Conservation (phyloP, 1,284 basidiomycete species). For the Thecaphora frezii region DNA sequence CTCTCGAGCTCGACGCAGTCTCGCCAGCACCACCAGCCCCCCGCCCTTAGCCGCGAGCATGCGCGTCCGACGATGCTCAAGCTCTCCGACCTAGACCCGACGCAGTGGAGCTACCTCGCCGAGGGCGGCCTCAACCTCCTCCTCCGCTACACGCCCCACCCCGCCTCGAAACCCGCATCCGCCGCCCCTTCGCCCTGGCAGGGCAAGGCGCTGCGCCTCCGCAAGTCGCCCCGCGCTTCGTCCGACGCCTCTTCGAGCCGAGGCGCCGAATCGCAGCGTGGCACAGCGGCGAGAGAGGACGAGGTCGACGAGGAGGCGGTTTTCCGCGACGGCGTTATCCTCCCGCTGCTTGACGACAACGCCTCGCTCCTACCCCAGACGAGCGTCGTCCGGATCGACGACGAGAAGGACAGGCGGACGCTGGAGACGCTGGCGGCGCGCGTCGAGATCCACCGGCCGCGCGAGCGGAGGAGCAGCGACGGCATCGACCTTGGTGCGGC, state of each 20-base stretch:
- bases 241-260: not conserved
- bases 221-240: slow-evolving; percentile 6
- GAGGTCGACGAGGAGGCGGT: slow-evolving; percentile 13
- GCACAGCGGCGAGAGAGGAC: too few relatives aligned
- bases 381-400: slow-evolving; percentile 10
- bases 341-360: slow-evolving; percentile 16
- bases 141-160: slow-evolving; percentile 18
- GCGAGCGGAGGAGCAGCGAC: slow-evolving; percentile 11
- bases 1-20: slow-evolving; percentile 27
- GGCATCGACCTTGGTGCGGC: slow-evolving; percentile 20
- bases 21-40: slow-evolving; percentile 10
- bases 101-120: slow-evolving; percentile 31
- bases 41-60: slow-evolving; percentile 1
- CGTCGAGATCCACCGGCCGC: slow-evolving; percentile 23
- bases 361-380: slow-evolving; percentile 7
- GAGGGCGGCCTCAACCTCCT: slow-evolving; percentile 43
- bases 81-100: slow-evolving; percentile 18
- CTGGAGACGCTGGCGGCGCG: slow-evolving; percentile 24
- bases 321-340: slow-evolving; percentile 15
- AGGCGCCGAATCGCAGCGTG: not conserved
- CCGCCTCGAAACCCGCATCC: too few relatives aligned
- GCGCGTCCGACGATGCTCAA: too few relatives aligned
- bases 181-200: not conserved
- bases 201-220: slow-evolving; percentile 13
- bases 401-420: slow-evolving; percentile 8